Conservation (phyloP, 139 green algal genomes). For the Chlamydomonas incerta region DNA sequence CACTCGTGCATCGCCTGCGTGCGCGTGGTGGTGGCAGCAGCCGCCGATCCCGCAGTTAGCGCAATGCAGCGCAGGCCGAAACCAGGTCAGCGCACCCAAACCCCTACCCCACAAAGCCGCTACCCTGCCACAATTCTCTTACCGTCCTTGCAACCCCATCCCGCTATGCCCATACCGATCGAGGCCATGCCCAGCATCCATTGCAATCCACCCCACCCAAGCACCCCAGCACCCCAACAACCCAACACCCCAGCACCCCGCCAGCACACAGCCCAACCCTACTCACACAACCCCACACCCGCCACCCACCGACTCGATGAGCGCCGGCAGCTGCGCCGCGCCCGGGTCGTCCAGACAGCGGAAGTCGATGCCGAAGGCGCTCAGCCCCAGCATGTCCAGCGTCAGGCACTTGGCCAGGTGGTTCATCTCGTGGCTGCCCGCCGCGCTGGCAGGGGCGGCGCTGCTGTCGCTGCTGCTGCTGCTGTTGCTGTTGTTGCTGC, state of each 20-base stretch:
- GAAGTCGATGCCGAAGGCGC: constrained; percentile 15
- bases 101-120: too few species aligned
- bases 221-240: too few species aligned
- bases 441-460: not conserved
- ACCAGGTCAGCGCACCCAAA: too few species aligned
- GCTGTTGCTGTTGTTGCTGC: not conserved
- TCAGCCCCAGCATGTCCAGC: constrained; percentile 7
- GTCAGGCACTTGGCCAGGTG: not conserved
- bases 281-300: not conserved
- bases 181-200: too few species aligned
- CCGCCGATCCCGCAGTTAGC: too few species aligned
- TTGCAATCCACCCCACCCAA: too few species aligned
- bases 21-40: too few species aligned
- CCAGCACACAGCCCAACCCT: not conserved
- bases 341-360: constrained; percentile 1
- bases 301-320: not conserved
- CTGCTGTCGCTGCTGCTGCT: not conserved
- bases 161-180: too few species aligned
- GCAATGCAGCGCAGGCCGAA: too few species aligned
- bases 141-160: too few species aligned
- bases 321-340: not conserved
- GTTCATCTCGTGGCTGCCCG: not conserved
- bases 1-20: constrained; percentile 7
- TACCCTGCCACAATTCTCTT: too few species aligned
- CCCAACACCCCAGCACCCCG: not conserved